phyloP scores from a whole-genome alignment of 176 grass and related monocot species.

The Microstegium vimineum region DNA sequence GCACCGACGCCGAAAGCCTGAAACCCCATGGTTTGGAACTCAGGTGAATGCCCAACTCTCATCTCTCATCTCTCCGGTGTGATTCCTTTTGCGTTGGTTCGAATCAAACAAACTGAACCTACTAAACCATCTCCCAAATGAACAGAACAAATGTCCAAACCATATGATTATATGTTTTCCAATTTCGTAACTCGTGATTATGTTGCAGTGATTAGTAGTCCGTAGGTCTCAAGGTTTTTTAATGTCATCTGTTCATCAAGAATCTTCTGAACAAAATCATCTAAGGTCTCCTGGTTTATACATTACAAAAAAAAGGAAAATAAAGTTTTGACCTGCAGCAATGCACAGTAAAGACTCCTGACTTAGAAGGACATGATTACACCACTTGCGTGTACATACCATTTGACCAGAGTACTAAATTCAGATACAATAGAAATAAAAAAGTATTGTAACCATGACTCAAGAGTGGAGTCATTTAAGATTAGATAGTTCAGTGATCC shows the following conservation, averaged over 20 bases:
- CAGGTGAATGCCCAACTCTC: neutral
- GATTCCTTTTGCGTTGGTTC: neutral
- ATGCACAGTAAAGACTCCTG: neutral
- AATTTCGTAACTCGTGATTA: neutral
- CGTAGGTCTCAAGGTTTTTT: neutral
- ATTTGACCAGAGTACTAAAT: neutral
- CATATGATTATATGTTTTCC: neutral
- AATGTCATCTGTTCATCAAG: neutral
- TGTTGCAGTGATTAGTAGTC: neutral
- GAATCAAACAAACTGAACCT: neutral
- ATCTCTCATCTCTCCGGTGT: neutral
- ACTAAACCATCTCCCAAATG: neutral
- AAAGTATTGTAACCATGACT: neutral
- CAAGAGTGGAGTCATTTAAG: neutral
- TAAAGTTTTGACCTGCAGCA: neutral
- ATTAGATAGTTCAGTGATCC: neutral
- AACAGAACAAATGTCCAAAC: neutral
- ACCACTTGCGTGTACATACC: neutral
- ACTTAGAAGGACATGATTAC: no score
- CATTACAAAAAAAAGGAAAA: no score
- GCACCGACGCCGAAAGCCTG: neutral
- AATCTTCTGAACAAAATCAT: neutral
- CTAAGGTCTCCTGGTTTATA: no score
- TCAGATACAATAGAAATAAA: neutral
- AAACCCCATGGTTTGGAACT: neutral